These are phyloP conservation scores for Actinomucor elegans DNA, from an alignment of 371 early-diverging fungal species.

Conservation along the genomic window DNA sequence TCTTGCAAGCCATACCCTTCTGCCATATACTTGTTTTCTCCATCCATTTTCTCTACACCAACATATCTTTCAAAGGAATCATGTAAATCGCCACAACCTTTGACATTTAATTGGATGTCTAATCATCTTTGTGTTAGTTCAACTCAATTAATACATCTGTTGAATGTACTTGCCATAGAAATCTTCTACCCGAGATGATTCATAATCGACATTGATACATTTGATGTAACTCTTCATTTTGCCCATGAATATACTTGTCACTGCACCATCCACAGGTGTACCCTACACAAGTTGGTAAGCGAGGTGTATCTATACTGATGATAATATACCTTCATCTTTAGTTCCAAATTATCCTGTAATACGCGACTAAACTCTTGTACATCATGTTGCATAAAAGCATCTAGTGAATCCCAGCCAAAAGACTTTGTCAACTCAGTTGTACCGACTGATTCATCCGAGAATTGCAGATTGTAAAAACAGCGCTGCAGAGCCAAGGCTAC, in stretches of 20 bases:
- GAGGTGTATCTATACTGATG: too few relatives aligned
- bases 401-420: conserved; percentile 96
- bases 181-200: conserved; percentile 87
- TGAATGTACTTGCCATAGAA: conserved; percentile 33
- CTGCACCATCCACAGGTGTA: conserved; percentile 91
- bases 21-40: conserved; percentile 97
- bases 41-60: conserved; percentile 89
- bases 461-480: conserved; percentile 90
- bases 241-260: conserved; percentile 88
- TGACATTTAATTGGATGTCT: conserved; percentile 96
- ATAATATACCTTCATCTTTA: conserved; percentile 71
- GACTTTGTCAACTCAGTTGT: conserved; percentile 94
- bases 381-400: conserved; percentile 96
- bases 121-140: background rate
- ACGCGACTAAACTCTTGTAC: conserved; percentile 97
- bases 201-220: conserved; percentile 91
- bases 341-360: conserved; percentile 92
- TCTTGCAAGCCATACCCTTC: conserved; percentile 96
- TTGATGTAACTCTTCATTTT: conserved; percentile 94
- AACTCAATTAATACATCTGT: background rate
- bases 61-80: conserved; percentile 93
- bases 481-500: conserved; percentile 92
- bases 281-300: too few relatives aligned
- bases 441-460: conserved; percentile 49
- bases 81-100: conserved; percentile 82